A percentile compares a stretch with the other conserved stretches of the same genome.
Conservation (phyloP, 2,329 filamentous ascomycete genomes). For the Ascochyta lentis region DNA sequence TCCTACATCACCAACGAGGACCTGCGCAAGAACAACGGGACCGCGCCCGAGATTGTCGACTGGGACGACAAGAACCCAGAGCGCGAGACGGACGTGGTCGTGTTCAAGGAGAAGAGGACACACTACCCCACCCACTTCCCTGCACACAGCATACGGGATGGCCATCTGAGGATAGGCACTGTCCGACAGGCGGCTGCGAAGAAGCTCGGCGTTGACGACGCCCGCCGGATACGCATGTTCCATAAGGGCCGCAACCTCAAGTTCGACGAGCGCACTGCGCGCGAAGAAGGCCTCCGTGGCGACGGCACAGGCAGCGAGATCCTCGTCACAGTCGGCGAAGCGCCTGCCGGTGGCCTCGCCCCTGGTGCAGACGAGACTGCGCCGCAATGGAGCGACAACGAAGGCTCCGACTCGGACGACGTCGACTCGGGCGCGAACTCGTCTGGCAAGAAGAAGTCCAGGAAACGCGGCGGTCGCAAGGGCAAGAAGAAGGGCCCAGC, state of each 20-base stretch:
- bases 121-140: slow-evolving; percentile 76
- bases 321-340: slow-evolving; percentile 64
- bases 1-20: slow-evolving; percentile 85
- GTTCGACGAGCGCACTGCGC: slow-evolving; percentile 64
- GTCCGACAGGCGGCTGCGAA: slow-evolving; percentile 71
- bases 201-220: slow-evolving; percentile 68
- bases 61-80: slow-evolving; percentile 50
- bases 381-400: slow-evolving; percentile 40
- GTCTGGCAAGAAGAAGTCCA: slow-evolving; percentile 42
- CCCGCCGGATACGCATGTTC: slow-evolving; percentile 68
- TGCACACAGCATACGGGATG: slow-evolving; percentile 76
- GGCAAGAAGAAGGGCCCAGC: slow-evolving; percentile 56
- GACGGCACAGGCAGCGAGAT: slow-evolving; percentile 68
- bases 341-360: slow-evolving; percentile 50
- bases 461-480: slow-evolving; percentile 49
- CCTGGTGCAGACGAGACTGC: slow-evolving; percentile 46
- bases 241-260: slow-evolving; percentile 77
- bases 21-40: slow-evolving; percentile 56
- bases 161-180: slow-evolving; percentile 70
- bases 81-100: slow-evolving; percentile 71
- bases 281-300: slow-evolving; percentile 63
- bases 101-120: slow-evolving; percentile 71
- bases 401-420: slow-evolving; percentile 51
- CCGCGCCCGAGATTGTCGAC: slow-evolving; percentile 49
- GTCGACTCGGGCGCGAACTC: slow-evolving; percentile 37